Evolutionary conservation across 163 green algal species (phyloP).

Genomic region (Scenedesmus sp.): DNA sequence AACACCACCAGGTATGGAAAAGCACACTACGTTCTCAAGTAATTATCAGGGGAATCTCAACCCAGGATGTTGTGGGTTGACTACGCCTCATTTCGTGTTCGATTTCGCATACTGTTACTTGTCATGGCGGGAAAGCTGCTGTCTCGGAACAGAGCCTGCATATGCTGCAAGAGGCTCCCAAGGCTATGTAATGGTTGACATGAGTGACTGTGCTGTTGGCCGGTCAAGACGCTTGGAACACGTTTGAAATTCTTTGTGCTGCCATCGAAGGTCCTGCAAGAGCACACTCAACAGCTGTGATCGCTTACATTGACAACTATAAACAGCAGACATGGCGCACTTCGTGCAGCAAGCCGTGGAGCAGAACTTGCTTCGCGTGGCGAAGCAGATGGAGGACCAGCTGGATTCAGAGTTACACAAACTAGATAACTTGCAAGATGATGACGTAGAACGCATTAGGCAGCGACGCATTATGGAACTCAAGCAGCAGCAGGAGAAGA

Average conservation of each 20-base stretch:
- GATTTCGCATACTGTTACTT: background rate
- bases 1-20: background rate
- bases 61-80: background rate
- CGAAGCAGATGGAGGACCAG: constrained; percentile 86
- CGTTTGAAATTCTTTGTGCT: background rate
- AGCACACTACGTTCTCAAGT: background rate
- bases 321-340: background rate
- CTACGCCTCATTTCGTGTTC: too few species aligned
- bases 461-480: constrained; percentile 84
- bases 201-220: too few species aligned
- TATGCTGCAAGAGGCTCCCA: background rate
- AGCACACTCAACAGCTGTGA: background rate
- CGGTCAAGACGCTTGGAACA: background rate
- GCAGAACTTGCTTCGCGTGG: constrained; percentile 80
- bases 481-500: constrained; percentile 80
- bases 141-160: background rate
- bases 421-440: constrained; percentile 91
- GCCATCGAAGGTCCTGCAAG: background rate
- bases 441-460: constrained; percentile 88
- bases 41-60: background rate
- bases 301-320: background rate
- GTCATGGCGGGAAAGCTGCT: background rate
- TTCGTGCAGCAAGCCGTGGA: constrained; percentile 65
- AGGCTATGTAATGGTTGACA: too few species aligned
- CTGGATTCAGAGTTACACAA: constrained; percentile 88